Percentiles rank a stretch among this genome's conserved stretches.
These are phyloP conservation scores for Nitzschia sp. DNA, from an alignment of 108 stramenopile species.

Conservation along the genomic window DNA sequence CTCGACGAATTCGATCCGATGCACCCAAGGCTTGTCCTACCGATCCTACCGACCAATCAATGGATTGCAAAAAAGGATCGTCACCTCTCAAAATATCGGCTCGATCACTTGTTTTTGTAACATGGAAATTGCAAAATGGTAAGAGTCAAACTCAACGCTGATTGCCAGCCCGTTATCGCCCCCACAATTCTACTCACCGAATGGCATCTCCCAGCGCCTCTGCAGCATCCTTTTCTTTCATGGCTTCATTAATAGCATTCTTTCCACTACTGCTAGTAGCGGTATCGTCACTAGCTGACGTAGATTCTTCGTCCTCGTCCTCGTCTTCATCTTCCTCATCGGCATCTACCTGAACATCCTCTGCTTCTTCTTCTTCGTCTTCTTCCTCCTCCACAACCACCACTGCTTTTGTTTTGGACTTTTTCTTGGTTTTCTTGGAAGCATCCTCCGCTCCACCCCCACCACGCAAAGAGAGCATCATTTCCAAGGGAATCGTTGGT, in stretches of 20 bases:
- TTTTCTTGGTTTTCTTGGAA: not conserved
- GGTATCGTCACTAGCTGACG: not conserved
- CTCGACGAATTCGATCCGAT: slow-evolving; percentile 40
- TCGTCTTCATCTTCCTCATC: not conserved
- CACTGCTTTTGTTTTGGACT: not conserved
- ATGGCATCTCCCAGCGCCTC: slow-evolving; percentile 69
- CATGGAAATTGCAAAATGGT: too few relatives aligned
- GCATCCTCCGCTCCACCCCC: not conserved
- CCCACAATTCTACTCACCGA: slow-evolving; percentile 32
- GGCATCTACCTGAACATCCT: slow-evolving; percentile 12
- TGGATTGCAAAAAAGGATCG: slow-evolving; percentile 37
- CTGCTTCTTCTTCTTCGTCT: slow-evolving; percentile 19
- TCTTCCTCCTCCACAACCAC: slow-evolving; percentile 14
- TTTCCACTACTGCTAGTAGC: slow-evolving; percentile 26
- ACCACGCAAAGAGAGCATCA: not conserved
- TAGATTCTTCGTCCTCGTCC: not conserved
- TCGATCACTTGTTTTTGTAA: slow-evolving; percentile 40
- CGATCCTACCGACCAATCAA: slow-evolving; percentile 43
- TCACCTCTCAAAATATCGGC: slow-evolving; percentile 44
- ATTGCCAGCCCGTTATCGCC: not conserved
- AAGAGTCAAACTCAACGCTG: slow-evolving; percentile 9
- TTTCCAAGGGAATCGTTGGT: too few relatives aligned
- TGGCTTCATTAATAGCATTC: slow-evolving; percentile 48
- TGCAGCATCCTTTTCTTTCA: slow-evolving; percentile 64
- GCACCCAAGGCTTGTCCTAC: slow-evolving; percentile 55